Evolutionary conservation across 805 yeast species (phyloP).

Genomic region (Wickerhamiella hasegawae): DNA sequence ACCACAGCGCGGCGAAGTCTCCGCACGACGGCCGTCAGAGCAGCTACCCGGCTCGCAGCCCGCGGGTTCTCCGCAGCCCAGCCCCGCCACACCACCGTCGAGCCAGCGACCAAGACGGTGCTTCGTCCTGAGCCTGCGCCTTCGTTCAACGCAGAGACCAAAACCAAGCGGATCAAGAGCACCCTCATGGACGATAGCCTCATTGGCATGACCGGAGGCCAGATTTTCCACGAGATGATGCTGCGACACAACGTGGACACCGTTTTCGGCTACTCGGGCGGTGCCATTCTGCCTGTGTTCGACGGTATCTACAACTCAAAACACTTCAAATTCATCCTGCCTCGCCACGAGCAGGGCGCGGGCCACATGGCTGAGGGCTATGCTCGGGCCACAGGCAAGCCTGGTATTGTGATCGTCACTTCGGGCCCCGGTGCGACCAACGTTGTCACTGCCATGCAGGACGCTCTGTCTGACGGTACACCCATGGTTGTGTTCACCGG

Average conservation of each 20-base stretch:
- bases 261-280: slow-evolving; percentile 96
- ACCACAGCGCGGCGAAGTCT: too few species aligned
- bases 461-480: slow-evolving; percentile 92
- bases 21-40: too few species aligned
- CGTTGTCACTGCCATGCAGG: slow-evolving; percentile 96
- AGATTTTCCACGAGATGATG: slow-evolving; percentile 99
- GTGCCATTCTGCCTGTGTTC: slow-evolving; percentile 94
- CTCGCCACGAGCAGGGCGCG: slow-evolving; percentile 98
- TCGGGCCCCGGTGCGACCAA: slow-evolving; percentile 99
- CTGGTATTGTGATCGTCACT: slow-evolving; percentile 96
- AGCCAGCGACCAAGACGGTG: slow-evolving; percentile 4
- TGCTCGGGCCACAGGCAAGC: slow-evolving; percentile 88
- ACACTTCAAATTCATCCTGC: slow-evolving; percentile 77
- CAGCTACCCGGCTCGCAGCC: too few species aligned
- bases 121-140: slow-evolving; percentile 24
- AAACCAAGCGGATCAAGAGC: slow-evolving; percentile 1
- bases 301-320: slow-evolving; percentile 91
- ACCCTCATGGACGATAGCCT: slow-evolving; percentile 44
- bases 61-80: neutral
- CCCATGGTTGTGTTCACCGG: slow-evolving; percentile 96
- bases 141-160: slow-evolving; percentile 18
- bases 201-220: slow-evolving; percentile 96
- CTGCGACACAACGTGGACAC: slow-evolving; percentile 88
- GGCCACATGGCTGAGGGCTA: slow-evolving; percentile 99
- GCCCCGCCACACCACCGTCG: neutral